These are phyloP conservation scores for Talaromyces sp. DNA, from an alignment of 2,329 filamentous ascomycete species.

Conservation along the genomic window DNA sequence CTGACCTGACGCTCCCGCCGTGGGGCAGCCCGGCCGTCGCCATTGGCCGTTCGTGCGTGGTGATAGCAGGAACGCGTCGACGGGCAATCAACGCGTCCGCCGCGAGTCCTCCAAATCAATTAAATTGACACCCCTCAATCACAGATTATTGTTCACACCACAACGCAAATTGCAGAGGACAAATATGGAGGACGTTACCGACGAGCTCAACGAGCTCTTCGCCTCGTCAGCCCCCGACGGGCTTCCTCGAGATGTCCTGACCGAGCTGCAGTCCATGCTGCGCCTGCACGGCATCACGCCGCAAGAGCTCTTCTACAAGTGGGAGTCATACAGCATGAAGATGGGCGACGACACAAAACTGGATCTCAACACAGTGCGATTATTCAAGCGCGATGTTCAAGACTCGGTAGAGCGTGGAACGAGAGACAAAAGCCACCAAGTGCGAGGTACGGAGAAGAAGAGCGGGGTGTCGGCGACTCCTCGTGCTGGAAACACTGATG, in stretches of 20 bases:
- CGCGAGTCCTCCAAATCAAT: constrained; percentile 8
- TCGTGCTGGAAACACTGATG: constrained; percentile 58
- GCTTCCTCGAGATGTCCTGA: constrained; percentile 70
- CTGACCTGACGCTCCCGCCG: neutral
- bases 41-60: neutral
- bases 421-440: constrained; percentile 55
- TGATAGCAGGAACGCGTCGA: neutral
- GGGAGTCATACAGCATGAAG: constrained; percentile 96
- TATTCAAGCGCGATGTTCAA: constrained; percentile 81
- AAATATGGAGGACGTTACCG: constrained; percentile 44
- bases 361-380: constrained; percentile 63
- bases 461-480: constrained; percentile 52
- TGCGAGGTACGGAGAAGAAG: constrained; percentile 60
- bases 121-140: neutral
- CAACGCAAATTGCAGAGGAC: neutral
- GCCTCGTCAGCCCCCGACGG: constrained; percentile 46
- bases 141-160: neutral
- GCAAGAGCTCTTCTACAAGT: constrained; percentile 95
- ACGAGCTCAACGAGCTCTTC: constrained; percentile 56
- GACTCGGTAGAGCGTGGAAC: constrained; percentile 74
- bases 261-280: constrained; percentile 80
- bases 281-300: constrained; percentile 72
- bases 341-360: constrained; percentile 78
- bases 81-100: constrained; percentile 5
- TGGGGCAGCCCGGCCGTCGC: neutral